phyloP scores from a whole-genome alignment of 768 basidiomycete genomes.

The Calocybe indica region DNA sequence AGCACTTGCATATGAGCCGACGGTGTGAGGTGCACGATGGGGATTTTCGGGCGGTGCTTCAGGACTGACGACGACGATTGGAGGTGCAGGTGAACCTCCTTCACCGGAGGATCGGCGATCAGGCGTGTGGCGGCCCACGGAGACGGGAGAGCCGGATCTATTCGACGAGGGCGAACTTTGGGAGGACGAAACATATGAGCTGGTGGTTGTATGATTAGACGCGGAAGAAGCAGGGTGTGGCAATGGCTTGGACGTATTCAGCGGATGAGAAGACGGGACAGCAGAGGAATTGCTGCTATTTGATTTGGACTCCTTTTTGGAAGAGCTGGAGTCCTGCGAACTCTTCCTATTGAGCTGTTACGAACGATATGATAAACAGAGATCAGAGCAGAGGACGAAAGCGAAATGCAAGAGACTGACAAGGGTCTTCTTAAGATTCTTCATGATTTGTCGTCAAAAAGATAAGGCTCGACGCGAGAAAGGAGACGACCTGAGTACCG shows the following conservation, averaged over 20 bases:
- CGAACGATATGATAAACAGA: conserved; percentile 11
- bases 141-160: conserved; percentile 36
- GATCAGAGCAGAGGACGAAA: conserved; percentile 13
- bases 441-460: conserved; percentile 44
- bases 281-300: conserved; percentile 23
- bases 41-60: conserved; percentile 49
- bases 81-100: conserved; percentile 52
- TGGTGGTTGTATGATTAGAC: conserved; percentile 16
- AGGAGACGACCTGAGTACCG: no score
- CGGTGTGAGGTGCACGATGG: conserved; percentile 33
- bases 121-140: conserved; percentile 31
- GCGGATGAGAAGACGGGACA: conserved; percentile 54
- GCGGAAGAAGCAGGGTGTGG: conserved; percentile 40
- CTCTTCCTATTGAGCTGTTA: conserved; percentile 61
- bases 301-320: conserved; percentile 66
- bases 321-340: conserved; percentile 55
- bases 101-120: conserved; percentile 58
- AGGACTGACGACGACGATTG: conserved; percentile 83
- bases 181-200: conserved; percentile 26
- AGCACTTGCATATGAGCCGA: conserved; percentile 39
- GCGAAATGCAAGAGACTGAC: conserved; percentile 33
- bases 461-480: conserved; percentile 2
- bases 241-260: conserved; percentile 61
- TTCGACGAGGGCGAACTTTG: conserved; percentile 36
- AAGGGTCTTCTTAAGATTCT: conserved; percentile 79